These are phyloP conservation scores for Penicillium janthinellum DNA, from an alignment of 2,329 filamentous ascomycete species.

Conservation along the genomic window DNA sequence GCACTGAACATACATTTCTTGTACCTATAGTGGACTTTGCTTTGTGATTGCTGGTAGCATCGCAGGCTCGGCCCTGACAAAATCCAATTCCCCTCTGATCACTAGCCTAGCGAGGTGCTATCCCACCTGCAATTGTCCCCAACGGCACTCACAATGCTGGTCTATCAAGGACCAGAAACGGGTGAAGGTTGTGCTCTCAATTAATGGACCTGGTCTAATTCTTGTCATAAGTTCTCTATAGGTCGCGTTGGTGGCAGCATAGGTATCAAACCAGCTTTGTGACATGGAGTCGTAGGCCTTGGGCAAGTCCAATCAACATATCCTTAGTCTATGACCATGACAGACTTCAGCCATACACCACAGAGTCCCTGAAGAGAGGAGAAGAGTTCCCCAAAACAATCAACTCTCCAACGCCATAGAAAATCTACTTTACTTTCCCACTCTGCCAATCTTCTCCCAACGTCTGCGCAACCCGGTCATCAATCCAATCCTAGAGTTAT, in stretches of 20 bases:
- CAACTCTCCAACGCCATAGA: not conserved
- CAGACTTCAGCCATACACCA: no score
- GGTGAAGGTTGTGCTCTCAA: no score
- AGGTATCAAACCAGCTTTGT: no score
- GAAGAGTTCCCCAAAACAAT: no score
- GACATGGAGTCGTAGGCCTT: no score
- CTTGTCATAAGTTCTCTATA: no score
- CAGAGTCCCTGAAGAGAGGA: no score
- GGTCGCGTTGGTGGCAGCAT: no score
- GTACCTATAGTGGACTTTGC: not conserved
- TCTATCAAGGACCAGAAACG: no score
- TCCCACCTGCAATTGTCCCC: not conserved
- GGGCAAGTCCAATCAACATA: no score
- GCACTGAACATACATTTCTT: not conserved
- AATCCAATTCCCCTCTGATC: not conserved
- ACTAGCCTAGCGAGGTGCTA: not conserved
- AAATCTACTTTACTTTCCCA: not conserved
- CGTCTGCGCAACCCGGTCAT: conserved; percentile 19
- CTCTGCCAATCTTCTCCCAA: conserved; percentile 16
- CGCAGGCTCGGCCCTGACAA: not conserved
- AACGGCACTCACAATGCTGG: not conserved
- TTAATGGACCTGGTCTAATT: no score
- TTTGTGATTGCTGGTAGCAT: not conserved
- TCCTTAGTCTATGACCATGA: no score
- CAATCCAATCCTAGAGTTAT: conserved; percentile 23